These are phyloP conservation scores for Pseudopithomyces maydicus DNA, from an alignment of 2,329 filamentous ascomycete genomes.

Conservation along the genomic window DNA sequence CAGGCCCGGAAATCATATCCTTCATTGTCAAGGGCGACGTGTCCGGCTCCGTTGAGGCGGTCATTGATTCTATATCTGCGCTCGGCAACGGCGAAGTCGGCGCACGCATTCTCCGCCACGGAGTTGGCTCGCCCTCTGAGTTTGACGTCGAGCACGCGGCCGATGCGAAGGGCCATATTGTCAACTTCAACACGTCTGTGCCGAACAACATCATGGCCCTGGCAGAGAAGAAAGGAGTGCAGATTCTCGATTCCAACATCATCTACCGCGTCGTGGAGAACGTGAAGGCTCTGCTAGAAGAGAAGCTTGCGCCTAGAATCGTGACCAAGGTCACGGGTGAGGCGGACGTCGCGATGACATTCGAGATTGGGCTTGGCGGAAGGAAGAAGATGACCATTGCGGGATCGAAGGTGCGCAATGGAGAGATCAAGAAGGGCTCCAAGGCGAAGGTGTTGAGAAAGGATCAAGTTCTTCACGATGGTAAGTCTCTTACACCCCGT, in stretches of 20 bases:
- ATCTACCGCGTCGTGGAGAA: constrained; percentile 82
- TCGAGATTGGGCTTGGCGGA: constrained; percentile 80
- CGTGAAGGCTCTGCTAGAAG: constrained; percentile 69
- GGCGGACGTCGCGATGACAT: constrained; percentile 81
- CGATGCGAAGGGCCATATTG: constrained; percentile 73
- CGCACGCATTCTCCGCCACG: constrained; percentile 75
- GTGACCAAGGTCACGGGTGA: constrained; percentile 79
- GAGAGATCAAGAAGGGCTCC: constrained; percentile 66
- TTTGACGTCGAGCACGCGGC: constrained; percentile 89
- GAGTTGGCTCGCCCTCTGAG: constrained; percentile 78
- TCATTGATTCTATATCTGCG: constrained; percentile 74
- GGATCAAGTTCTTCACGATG: constrained; percentile 76
- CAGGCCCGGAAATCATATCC: constrained; percentile 65
- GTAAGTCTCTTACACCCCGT: constrained; percentile 59
- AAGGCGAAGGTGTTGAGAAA: constrained; percentile 74
- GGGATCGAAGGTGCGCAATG: constrained; percentile 86
- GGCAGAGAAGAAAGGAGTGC: constrained; percentile 74
- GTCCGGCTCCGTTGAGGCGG: constrained; percentile 89
- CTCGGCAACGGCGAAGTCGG: constrained; percentile 85
- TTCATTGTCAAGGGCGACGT: constrained; percentile 95
- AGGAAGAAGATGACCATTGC: constrained; percentile 76
- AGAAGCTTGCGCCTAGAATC: constrained; percentile 69
- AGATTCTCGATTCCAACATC: constrained; percentile 82
- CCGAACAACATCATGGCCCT: constrained; percentile 70
- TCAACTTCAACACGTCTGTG: constrained; percentile 83